phyloP scores from a whole-genome alignment of 192 early-diverging fungal species.

The Gigaspora rosea region DNA sequence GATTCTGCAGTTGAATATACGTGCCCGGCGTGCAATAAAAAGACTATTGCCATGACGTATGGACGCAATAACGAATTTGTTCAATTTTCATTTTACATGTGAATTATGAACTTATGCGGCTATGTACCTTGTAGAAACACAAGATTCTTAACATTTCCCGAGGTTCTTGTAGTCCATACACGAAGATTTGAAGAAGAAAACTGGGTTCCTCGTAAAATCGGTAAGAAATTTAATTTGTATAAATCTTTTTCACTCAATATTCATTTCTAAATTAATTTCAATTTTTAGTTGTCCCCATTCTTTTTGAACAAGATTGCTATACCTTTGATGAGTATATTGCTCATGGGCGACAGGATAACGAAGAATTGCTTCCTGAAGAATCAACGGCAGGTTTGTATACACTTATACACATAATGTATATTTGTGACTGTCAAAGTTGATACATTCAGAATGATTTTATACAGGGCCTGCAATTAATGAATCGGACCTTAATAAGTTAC shows the following conservation, averaged over 20 bases:
- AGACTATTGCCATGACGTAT: slow-evolving; percentile 63
- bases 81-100: not conserved
- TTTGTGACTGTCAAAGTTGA: no score
- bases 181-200: slow-evolving; percentile 75
- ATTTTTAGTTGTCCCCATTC: slow-evolving; percentile 56
- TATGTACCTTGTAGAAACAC: slow-evolving; percentile 47
- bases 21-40: slow-evolving; percentile 62
- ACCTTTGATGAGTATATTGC: slow-evolving; percentile 73
- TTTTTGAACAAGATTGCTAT: slow-evolving; percentile 52
- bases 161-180: slow-evolving; percentile 69
- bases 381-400: not conserved
- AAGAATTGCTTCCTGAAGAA: slow-evolving; percentile 80
- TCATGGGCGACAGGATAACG: slow-evolving; percentile 64
- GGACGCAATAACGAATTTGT: not conserved
- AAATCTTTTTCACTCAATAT: not conserved
- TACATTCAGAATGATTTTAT: not conserved
- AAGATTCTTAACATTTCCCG: slow-evolving; percentile 75
- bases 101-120: not conserved
- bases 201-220: slow-evolving; percentile 77
- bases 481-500: slow-evolving; percentile 71
- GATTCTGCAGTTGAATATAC: slow-evolving; percentile 61
- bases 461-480: slow-evolving; percentile 62
- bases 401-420: no score
- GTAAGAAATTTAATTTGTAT: slow-evolving; percentile 35
- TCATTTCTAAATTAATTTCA: not conserved